Percentiles rank a stretch among this genome's conserved stretches.
Conservation (phyloP, 768 basidiomycete genomes). For the Gloeopeniophorella convolvens region DNA sequence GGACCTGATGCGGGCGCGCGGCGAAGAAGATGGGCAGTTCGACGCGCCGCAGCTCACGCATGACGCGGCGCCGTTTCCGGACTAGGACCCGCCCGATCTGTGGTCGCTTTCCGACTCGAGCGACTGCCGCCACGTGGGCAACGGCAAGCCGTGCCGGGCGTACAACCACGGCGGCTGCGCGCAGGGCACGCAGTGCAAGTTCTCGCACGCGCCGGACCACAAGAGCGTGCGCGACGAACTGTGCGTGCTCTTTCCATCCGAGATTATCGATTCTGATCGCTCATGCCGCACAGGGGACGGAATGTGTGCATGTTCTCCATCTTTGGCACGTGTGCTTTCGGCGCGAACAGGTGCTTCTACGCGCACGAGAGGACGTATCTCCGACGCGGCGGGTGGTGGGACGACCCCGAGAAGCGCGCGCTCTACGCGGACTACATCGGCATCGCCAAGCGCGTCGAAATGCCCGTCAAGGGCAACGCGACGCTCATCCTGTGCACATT, state of each 20-base stretch:
- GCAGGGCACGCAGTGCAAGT: slow-evolving; percentile 37
- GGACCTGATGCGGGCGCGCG: neutral
- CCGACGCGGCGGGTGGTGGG: slow-evolving; percentile 43
- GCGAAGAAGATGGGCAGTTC: slow-evolving; percentile 1
- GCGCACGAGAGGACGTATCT: slow-evolving; percentile 42
- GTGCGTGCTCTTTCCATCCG: slow-evolving; percentile 40
- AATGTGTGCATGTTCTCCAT: slow-evolving; percentile 44
- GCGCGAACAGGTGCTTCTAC: slow-evolving; percentile 37
- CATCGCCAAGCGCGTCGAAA: too few species aligned
- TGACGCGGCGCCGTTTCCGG: too few species aligned
- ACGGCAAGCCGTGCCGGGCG: slow-evolving; percentile 46
- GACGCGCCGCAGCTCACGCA: too few species aligned
- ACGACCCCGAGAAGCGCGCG: neutral
- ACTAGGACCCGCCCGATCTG: slow-evolving; percentile 33
- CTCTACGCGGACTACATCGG: neutral
- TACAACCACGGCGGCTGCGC: slow-evolving; percentile 50
- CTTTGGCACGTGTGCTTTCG: slow-evolving; percentile 35
- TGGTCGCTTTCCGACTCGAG: slow-evolving; percentile 46
- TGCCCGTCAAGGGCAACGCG: too few species aligned
- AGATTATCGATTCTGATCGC: neutral
- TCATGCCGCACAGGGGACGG: slow-evolving; percentile 34
- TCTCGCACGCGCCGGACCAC: slow-evolving; percentile 48
- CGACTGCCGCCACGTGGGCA: slow-evolving; percentile 47
- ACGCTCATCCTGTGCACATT: too few species aligned
- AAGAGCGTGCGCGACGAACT: slow-evolving; percentile 49